A percentile compares a stretch with the other conserved stretches of the same genome.
Evolutionary conservation across 2,329 filamentous ascomycete species (phyloP).

Genomic region (Curvularia sp.): DNA sequence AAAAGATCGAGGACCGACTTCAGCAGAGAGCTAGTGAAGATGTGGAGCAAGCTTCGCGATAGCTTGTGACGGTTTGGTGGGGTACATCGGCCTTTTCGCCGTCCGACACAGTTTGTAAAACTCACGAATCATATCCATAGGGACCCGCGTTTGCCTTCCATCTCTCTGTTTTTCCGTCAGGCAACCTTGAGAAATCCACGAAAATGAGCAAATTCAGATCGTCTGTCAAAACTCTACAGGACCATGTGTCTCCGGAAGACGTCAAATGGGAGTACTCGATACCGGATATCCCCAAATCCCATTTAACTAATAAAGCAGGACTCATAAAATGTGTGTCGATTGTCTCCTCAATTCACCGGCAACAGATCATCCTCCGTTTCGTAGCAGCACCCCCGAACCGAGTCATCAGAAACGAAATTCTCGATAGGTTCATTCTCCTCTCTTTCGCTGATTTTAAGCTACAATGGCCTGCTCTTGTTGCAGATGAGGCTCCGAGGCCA

Average conservation of each 20-base stretch:
- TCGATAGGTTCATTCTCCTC: conserved; percentile 46
- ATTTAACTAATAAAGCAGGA: conserved; percentile 1
- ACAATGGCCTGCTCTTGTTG: conserved; percentile 15
- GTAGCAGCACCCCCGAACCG: conserved; percentile 41
- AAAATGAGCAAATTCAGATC: conserved; percentile 19
- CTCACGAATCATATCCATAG: neutral
- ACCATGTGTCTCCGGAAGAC: conserved; percentile 32
- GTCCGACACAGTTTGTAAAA: neutral
- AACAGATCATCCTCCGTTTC: conserved; percentile 39
- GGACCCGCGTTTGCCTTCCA: neutral
- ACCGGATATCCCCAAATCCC: conserved; percentile 16
- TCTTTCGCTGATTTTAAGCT: conserved; percentile 49
- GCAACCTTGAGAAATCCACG: neutral
- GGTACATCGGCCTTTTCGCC: neutral
- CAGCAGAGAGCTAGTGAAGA: neutral
- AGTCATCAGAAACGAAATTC: conserved; percentile 36
- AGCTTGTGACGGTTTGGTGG: neutral
- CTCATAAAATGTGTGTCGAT: conserved; percentile 44
- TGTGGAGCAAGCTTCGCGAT: neutral
- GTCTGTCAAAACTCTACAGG: conserved; percentile 30
- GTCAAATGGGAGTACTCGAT: conserved; percentile 38
- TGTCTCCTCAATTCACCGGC: conserved; percentile 29
- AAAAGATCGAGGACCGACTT: neutral
- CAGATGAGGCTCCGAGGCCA: conserved; percentile 24
- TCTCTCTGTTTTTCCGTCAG: neutral